Evolutionary conservation across 148 eudicot genomes (phyloP), one percentile per base, ranked within the genome.

Genomic region (Rhododendron simsii): DNA sequence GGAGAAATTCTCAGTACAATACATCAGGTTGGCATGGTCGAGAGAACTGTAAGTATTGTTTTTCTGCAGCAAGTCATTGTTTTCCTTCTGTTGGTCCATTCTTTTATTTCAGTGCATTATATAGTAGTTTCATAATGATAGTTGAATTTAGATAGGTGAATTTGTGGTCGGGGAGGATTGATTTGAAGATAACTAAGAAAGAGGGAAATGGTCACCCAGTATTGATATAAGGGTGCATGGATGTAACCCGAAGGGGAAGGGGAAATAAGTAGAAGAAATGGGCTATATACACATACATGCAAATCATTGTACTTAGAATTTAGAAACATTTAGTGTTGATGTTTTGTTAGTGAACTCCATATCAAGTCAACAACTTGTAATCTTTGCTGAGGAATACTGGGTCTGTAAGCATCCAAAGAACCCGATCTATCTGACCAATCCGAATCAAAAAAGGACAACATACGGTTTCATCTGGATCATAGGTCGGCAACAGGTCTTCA

Each of bases 1-100:
- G 99, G 99, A 87, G 98, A 97, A 89, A 94, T 97, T 71, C 92
- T 97, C 86, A 95, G 90, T 89, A 92, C 93, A 87, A 91, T 97
- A 80, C 98, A 97, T 91, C 90, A 87, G 84, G 91, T 94, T 78
- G 99, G 99, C 78, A 90, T 95, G 92, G 98, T 97, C 21, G 98
- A 97, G 90, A 87, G 81, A 84, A 91, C 94, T 84, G 99, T 97
- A 87, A 94, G 99, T 90, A 45, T 55, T 65, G 21, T 59, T 76
- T 37, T 81, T 67, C 48, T 35, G 84, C 65, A 39, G 35, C 50
- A 74, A 33, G 74, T 48, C 65, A 59, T 59, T 28, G 51, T 76
- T 57, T 85, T 39, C 71, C 18, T 12, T 78, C 41, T 33, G 14
- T 45, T 59, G 21, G 20, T 76, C 20, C 61, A 10, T 87, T 79